Conservation (phyloP, 2,329 filamentous ascomycete species). For the Fusarium tricinctum region DNA sequence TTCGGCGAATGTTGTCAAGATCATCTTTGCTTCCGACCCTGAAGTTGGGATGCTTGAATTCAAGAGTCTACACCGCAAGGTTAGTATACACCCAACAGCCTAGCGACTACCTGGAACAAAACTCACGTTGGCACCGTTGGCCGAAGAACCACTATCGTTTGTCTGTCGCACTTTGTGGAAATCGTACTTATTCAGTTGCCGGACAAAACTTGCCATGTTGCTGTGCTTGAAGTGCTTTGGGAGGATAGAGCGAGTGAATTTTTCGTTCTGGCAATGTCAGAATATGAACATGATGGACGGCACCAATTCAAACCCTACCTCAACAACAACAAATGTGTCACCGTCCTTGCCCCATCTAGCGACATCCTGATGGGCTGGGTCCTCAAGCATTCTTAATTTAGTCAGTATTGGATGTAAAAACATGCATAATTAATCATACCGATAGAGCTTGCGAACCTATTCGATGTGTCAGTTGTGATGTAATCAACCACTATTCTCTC, state of each 20-base stretch:
- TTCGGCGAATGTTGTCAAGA: slow-evolving; percentile 94
- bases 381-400: slow-evolving; percentile 81
- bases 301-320: slow-evolving; percentile 70
- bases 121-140: slow-evolving; percentile 57
- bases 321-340: slow-evolving; percentile 95
- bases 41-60: slow-evolving; percentile 98
- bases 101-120: no score
- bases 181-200: slow-evolving; percentile 96
- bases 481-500: neutral
- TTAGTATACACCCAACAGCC: slow-evolving; percentile 19
- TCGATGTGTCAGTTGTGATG: slow-evolving; percentile 47
- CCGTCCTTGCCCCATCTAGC: slow-evolving; percentile 96
- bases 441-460: slow-evolving; percentile 97
- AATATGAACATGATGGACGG: slow-evolving; percentile 23
- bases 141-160: slow-evolving; percentile 54
- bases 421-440: slow-evolving; percentile 68
- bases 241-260: slow-evolving; percentile 96
- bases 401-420: slow-evolving; percentile 29
- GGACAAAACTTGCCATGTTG: slow-evolving; percentile 97
- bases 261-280: slow-evolving; percentile 80
- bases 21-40: slow-evolving; percentile 96
- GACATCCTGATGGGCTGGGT: slow-evolving; percentile 90
- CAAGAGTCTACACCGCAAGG: slow-evolving; percentile 64
- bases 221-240: slow-evolving; percentile 99
- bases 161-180: slow-evolving; percentile 91